A percentile compares a stretch with the other conserved stretches of the same genome.
Conservation (phyloP, 2,329 filamentous ascomycete species). For the Geosmithia morbida region DNA sequence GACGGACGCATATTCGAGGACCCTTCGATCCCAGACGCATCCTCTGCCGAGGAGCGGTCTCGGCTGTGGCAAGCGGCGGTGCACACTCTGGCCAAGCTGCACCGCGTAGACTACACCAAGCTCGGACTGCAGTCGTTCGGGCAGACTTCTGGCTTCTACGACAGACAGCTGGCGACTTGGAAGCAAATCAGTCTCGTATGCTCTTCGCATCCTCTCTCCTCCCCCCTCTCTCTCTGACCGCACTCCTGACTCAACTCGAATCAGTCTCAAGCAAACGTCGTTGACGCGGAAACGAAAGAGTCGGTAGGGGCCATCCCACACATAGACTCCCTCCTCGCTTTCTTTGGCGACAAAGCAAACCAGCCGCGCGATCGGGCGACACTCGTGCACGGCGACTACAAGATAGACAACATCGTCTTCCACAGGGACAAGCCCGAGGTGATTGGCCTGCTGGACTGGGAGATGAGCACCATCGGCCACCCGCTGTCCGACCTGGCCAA, state of each 20-base stretch:
- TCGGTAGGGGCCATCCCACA: constrained; percentile 66
- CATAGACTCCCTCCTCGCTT: constrained; percentile 61
- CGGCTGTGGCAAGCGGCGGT: constrained; percentile 73
- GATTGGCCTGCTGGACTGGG: constrained; percentile 84
- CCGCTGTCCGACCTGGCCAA: constrained; percentile 75
- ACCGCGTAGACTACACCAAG: constrained; percentile 48
- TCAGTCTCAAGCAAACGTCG: constrained; percentile 50
- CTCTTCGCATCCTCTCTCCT: neutral
- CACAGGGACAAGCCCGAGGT: constrained; percentile 68
- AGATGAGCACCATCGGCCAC: constrained; percentile 86
- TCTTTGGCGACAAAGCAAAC: constrained; percentile 54
- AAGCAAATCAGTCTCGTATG: constrained; percentile 33
- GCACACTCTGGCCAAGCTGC: constrained; percentile 66
- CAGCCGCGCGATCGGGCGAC: constrained; percentile 59
- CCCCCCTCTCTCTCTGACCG: neutral
- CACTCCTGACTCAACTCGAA: too few relatives aligned
- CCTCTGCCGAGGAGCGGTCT: constrained; percentile 45
- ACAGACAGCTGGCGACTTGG: constrained; percentile 71
- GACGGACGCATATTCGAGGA: constrained; percentile 81
- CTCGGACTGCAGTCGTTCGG: constrained; percentile 58
- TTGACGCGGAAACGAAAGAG: constrained; percentile 55
- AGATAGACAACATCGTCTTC: constrained; percentile 70
- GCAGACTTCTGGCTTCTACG: constrained; percentile 58
- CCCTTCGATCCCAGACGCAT: constrained; percentile 35
- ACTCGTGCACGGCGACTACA: constrained; percentile 78